These are phyloP conservation scores for Phytopythium litorale DNA, from an alignment of 352 stramenopile species.

Conservation along the genomic window DNA sequence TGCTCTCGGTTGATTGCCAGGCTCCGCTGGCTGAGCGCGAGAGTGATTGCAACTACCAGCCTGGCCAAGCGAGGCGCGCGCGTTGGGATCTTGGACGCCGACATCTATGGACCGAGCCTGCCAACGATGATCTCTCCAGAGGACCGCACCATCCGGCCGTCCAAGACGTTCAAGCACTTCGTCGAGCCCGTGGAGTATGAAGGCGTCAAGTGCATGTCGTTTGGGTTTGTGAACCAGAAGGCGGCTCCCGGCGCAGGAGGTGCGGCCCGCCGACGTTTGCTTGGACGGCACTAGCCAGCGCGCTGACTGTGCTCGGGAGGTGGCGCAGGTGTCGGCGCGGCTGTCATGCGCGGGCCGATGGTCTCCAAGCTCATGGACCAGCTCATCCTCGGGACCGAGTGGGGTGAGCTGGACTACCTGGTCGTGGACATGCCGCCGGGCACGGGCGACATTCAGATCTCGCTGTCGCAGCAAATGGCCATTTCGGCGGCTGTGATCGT, in stretches of 20 bases:
- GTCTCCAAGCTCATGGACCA: constrained; percentile 97
- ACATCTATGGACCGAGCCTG: constrained; percentile 98
- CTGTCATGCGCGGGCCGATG: constrained; percentile 97
- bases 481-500: constrained; percentile 98
- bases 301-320: background rate
- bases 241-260: constrained; percentile 71
- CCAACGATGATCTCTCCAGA: constrained; percentile 93
- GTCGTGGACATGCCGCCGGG: constrained; percentile 99
- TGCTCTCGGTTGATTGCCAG: background rate
- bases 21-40: background rate
- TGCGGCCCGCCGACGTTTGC: constrained; percentile 7
- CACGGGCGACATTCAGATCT: constrained; percentile 99
- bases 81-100: constrained; percentile 98
- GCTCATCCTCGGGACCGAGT: constrained; percentile 94
- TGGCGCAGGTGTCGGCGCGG: constrained; percentile 60
- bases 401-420: constrained; percentile 99
- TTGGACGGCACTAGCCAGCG: background rate
- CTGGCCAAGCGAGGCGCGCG: constrained; percentile 86
- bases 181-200: constrained; percentile 84
- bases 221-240: constrained; percentile 90
- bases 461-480: constrained; percentile 95
- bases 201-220: constrained; percentile 91
- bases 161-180: constrained; percentile 65
- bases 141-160: constrained; percentile 67
- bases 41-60: constrained; percentile 19